A percentile compares a stretch with the other conserved stretches of the same genome.
phyloP scores from a whole-genome alignment of 2,329 filamentous ascomycete genomes.

The Sphaerulina vaccinii region DNA sequence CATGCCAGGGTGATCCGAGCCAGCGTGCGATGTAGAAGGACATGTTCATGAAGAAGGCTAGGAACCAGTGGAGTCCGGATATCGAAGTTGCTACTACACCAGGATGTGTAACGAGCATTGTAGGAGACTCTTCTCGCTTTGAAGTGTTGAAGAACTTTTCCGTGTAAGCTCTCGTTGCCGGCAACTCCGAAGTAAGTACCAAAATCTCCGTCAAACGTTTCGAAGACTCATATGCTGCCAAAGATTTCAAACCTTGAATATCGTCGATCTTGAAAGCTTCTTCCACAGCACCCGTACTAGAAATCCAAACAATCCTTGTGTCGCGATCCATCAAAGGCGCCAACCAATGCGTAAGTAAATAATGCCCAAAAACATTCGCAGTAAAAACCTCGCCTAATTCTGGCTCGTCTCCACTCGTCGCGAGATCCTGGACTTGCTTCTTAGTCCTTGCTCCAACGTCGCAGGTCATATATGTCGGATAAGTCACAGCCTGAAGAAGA shows the following conservation, averaged over 20 bases:
- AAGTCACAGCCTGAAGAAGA: slow-evolving; percentile 67
- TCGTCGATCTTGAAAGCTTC: slow-evolving; percentile 64
- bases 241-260: slow-evolving; percentile 67
- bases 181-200: slow-evolving; percentile 68
- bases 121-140: slow-evolving; percentile 42
- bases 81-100: slow-evolving; percentile 83
- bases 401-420: slow-evolving; percentile 48
- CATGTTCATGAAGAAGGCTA: slow-evolving; percentile 67
- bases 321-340: slow-evolving; percentile 64
- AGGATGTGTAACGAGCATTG: slow-evolving; percentile 78
- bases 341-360: slow-evolving; percentile 79
- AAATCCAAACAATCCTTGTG: slow-evolving; percentile 79
- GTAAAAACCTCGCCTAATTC: slow-evolving; percentile 79
- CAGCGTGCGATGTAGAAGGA: slow-evolving; percentile 70
- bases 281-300: slow-evolving; percentile 69
- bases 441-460: slow-evolving; percentile 55
- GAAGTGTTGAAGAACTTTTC: slow-evolving; percentile 53
- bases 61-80: slow-evolving; percentile 68
- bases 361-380: slow-evolving; percentile 94
- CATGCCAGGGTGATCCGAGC: slow-evolving; percentile 87
- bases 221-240: slow-evolving; percentile 74
- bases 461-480: slow-evolving; percentile 73
- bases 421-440: slow-evolving; percentile 47
- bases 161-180: slow-evolving; percentile 60
- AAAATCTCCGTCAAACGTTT: slow-evolving; percentile 87